Conservation (phyloP, 1,284 basidiomycete genomes). For the Ceratobasidium theobromae region DNA sequence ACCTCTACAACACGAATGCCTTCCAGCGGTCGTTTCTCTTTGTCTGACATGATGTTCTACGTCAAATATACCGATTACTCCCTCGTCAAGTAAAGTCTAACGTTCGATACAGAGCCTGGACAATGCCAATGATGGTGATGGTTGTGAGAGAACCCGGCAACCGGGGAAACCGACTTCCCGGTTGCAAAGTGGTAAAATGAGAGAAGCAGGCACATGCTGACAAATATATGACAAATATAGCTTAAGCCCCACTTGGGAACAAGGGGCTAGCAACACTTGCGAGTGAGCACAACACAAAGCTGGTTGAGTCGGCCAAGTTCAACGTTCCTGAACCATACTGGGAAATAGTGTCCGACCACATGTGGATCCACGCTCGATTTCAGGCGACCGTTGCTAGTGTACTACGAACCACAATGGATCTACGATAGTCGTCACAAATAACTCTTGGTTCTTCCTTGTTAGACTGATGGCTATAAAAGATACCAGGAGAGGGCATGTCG, state of each 20-base stretch:
- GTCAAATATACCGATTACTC: not conserved
- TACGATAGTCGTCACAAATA: too few species aligned
- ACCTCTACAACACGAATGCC: slow-evolving; percentile 64
- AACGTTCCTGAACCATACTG: not conserved
- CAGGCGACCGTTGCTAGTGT: not conserved
- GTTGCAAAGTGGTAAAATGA: not conserved
- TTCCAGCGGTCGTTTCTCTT: slow-evolving; percentile 8
- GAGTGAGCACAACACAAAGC: not conserved
- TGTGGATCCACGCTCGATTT: slow-evolving; percentile 11
- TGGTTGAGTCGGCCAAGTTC: not conserved
- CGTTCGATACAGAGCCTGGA: not conserved
- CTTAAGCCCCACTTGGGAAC: not conserved
- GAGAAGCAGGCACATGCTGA: not conserved
- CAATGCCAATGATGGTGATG: not conserved
- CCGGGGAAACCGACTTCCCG: not conserved
- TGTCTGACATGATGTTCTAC: not conserved
- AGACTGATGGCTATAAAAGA: too few species aligned
- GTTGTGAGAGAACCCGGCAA: not conserved
- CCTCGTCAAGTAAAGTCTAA: slow-evolving; percentile 1
- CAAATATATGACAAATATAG: not conserved
- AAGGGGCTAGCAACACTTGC: not conserved
- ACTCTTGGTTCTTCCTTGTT: too few species aligned
- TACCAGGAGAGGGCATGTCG: not conserved
- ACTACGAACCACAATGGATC: not conserved
- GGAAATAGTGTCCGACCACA: not conserved